Percentiles rank a stretch among this genome's conserved stretches.
phyloP scores from a whole-genome alignment of 805 yeast genomes.

The Nakazawaea ishiwadae region DNA sequence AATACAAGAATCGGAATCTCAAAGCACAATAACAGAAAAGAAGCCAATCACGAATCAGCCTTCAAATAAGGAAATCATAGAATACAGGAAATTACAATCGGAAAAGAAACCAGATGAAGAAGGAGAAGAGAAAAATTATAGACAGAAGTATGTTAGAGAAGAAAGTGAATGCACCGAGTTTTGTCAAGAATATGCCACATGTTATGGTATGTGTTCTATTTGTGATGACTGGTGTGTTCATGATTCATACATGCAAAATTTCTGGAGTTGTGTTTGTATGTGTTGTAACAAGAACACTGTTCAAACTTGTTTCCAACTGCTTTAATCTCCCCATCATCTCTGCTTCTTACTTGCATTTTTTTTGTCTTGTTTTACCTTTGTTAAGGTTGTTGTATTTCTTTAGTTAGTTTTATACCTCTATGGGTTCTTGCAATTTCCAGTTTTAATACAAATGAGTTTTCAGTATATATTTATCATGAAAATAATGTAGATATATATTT shows the following conservation, averaged over 20 bases:
- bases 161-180: slow-evolving; percentile 11
- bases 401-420: no score
- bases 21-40: slow-evolving; percentile 1
- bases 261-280: slow-evolving; percentile 10
- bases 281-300: slow-evolving; percentile 5
- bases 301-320: slow-evolving; percentile 6
- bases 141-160: slow-evolving; percentile 3
- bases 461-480: no score
- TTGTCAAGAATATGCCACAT: slow-evolving; percentile 7
- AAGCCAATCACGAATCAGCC: slow-evolving; percentile 4
- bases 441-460: no score
- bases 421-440: no score
- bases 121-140: neutral
- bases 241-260: slow-evolving; percentile 7
- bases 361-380: neutral
- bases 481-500: no score
- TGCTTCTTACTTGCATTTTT: neutral
- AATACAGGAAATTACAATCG: slow-evolving; percentile 3
- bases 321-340: neutral
- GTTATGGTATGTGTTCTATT: slow-evolving; percentile 6
- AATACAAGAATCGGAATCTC: slow-evolving; percentile 3
- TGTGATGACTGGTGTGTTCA: slow-evolving; percentile 10
- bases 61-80: neutral
- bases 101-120: neutral
- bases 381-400: no score